phyloP scores from a whole-genome alignment of 495 filamentous ascomycete genomes.

The Pseudotulostoma volvatum region DNA sequence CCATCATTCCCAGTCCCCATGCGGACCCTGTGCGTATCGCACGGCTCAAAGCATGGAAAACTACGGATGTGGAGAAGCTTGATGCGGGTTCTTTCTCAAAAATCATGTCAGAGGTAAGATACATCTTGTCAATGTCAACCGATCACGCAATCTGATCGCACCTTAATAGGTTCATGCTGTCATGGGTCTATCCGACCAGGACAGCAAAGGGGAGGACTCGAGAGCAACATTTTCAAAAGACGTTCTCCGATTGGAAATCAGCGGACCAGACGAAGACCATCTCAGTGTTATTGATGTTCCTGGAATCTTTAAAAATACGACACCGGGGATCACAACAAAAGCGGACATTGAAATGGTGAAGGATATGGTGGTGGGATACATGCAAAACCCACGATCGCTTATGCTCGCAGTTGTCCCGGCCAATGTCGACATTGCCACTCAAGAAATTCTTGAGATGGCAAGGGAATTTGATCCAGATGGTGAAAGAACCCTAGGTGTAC shows the following conservation, averaged over 20 bases:
- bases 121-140: neutral
- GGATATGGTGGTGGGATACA: constrained; percentile 39
- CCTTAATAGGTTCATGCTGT: constrained; percentile 13
- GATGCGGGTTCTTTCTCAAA: constrained; percentile 8
- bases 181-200: constrained; percentile 15
- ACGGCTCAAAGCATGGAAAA: constrained; percentile 13
- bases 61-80: constrained; percentile 1
- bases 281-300: constrained; percentile 48
- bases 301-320: constrained; percentile 43
- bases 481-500: constrained; percentile 37
- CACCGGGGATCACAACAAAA: constrained; percentile 32
- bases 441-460: constrained; percentile 42
- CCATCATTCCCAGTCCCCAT: constrained; percentile 16
- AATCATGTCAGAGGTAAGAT: constrained; percentile 2
- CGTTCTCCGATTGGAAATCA: constrained; percentile 42
- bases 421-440: constrained; percentile 44
- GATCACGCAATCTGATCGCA: neutral
- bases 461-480: constrained; percentile 31
- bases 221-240: constrained; percentile 35
- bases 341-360: constrained; percentile 30
- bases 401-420: constrained; percentile 46
- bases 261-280: constrained; percentile 38
- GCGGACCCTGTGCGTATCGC: constrained; percentile 9
- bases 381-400: constrained; percentile 34
- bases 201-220: constrained; percentile 1